phyloP scores from a whole-genome alignment of 257 asterid species.

The Nemophila menziesii region DNA sequence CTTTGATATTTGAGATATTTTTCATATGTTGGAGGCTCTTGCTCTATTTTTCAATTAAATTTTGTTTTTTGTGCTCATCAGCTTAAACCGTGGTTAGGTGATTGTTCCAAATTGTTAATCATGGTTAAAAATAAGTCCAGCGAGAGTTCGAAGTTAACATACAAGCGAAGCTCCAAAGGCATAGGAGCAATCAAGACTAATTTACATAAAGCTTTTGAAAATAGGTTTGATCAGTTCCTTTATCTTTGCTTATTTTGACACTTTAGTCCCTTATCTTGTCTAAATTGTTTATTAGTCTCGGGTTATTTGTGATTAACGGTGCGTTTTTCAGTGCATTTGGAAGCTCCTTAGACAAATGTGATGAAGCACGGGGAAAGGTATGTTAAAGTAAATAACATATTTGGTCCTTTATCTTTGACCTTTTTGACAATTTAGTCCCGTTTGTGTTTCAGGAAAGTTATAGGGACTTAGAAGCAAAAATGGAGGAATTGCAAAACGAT shows the following conservation, averaged over 20 bases:
- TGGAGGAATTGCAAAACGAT: conserved; percentile 9
- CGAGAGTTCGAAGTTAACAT: neutral
- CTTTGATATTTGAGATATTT: no score
- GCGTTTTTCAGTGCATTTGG: neutral
- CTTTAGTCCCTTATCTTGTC: no score
- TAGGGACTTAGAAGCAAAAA: conserved; percentile 7
- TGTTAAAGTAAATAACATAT: neutral
- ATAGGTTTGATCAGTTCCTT: neutral
- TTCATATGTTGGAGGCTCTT: no score
- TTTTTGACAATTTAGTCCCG: neutral
- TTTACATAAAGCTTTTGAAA: neutral
- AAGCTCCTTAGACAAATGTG: neutral
- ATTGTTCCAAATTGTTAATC: no score
- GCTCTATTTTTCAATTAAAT: no score
- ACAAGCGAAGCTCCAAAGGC: neutral
- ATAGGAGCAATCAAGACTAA: neutral
- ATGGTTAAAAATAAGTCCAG: no score
- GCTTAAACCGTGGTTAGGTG: no score
- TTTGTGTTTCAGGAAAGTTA: conserved; percentile 5
- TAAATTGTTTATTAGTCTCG: neutral
- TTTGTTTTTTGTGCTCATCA: no score
- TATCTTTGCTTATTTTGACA: no score
- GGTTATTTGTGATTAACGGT: neutral
- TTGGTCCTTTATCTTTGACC: no score
- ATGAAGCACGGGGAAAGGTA: neutral